Percentiles rank a stretch among this genome's conserved stretches.
Conservation (phyloP, 116 monocot genomes). For the Phalaenopsis hybrid region DNA sequence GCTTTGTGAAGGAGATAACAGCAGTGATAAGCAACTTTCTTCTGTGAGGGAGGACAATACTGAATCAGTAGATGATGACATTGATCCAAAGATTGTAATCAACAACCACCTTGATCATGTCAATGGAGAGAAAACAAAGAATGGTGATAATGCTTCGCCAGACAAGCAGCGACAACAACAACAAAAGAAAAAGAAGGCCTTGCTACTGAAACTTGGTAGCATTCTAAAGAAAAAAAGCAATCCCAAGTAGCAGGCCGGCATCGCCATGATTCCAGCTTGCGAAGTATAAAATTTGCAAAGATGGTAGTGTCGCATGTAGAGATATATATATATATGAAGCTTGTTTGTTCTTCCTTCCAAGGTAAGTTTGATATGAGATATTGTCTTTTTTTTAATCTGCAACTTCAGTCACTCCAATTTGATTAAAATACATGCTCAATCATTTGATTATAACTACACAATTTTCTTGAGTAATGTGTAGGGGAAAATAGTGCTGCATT, state of each 20-base stretch:
- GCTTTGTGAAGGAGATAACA: conserved; percentile 26
- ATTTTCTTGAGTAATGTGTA: not conserved
- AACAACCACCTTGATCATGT: conserved; percentile 26
- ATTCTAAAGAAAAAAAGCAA: conserved; percentile 77
- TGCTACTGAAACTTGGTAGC: conserved; percentile 80
- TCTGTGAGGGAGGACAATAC: conserved; percentile 39
- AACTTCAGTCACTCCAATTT: not conserved
- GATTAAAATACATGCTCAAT: not conserved
- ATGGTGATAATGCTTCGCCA: conserved; percentile 23
- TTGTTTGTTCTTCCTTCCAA: not conserved
- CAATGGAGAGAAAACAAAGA: conserved; percentile 28
- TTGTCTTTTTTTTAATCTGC: not conserved
- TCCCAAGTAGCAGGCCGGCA: conserved; percentile 25
- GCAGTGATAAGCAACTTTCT: conserved; percentile 27
- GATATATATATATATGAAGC: not conserved
- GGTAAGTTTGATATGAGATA: conserved; percentile 4
- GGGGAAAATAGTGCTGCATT: not conserved
- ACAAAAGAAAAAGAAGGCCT: conserved; percentile 74
- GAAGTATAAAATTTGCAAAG: not conserved
- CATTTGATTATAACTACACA: not conserved
- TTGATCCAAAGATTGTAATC: conserved; percentile 41
- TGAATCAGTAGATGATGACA: conserved; percentile 43
- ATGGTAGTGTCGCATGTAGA: not conserved
- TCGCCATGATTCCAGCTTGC: not conserved
- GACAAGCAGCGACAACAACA: conserved; percentile 25